A percentile compares a stretch with the other conserved stretches of the same genome.
Conservation (phyloP, 2,329 filamentous ascomycete species). For the Microsporum canis region DNA sequence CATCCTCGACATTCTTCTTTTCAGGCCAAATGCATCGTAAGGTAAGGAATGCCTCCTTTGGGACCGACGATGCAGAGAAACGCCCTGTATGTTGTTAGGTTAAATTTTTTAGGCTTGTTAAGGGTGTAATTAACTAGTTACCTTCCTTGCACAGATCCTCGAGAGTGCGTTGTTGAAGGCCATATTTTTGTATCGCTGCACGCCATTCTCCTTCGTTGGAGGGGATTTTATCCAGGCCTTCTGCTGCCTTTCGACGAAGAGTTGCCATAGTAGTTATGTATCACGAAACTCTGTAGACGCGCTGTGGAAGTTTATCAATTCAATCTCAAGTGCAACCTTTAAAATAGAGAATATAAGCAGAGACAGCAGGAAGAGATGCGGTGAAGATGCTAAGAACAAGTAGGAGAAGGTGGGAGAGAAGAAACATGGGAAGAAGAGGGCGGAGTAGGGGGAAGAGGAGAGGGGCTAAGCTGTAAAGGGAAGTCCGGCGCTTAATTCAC, state of each 20-base stretch:
- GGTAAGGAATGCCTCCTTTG: slow-evolving; percentile 14
- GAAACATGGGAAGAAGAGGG: too few relatives aligned
- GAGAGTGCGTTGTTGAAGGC: slow-evolving; percentile 5
- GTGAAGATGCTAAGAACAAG: too few relatives aligned
- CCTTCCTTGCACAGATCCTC: slow-evolving; percentile 4
- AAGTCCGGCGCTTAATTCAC: too few relatives aligned
- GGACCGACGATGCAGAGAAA: slow-evolving; percentile 12
- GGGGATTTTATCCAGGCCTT: slow-evolving; percentile 11
- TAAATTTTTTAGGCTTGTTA: too few relatives aligned
- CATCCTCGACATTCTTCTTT: slow-evolving; percentile 6
- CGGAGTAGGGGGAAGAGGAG: too few relatives aligned
- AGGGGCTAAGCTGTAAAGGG: too few relatives aligned
- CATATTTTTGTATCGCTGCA: slow-evolving; percentile 10
- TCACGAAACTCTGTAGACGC: not conserved
- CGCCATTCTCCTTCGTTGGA: slow-evolving; percentile 10
- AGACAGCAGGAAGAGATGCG: too few relatives aligned
- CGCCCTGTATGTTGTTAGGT: not conserved
- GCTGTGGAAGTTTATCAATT: not conserved
- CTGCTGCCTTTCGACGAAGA: slow-evolving; percentile 8
- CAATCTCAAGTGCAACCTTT: too few relatives aligned
- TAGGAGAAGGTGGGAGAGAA: too few relatives aligned
- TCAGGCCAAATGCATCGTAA: slow-evolving; percentile 11
- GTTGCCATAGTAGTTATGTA: not conserved
- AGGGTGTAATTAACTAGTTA: not conserved
- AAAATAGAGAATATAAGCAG: too few relatives aligned